These are phyloP conservation scores for Trichosporon sp. DNA, from an alignment of 1,284 basidiomycete species.

Conservation along the genomic window DNA sequence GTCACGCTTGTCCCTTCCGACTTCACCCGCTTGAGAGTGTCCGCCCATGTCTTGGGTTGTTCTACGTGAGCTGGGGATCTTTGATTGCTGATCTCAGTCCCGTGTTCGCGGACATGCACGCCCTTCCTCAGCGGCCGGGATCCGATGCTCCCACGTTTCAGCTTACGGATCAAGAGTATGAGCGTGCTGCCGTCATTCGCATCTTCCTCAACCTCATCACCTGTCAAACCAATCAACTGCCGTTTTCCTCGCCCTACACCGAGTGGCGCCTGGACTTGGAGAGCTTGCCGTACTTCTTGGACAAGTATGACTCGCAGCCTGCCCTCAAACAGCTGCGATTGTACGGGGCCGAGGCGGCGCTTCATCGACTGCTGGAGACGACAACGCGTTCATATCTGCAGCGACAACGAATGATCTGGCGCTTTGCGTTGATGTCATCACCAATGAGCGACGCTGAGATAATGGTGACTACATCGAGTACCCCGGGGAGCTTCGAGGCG, in stretches of 20 bases:
- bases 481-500: not conserved
- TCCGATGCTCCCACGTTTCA: not conserved
- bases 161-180: not conserved
- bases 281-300: not conserved
- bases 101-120: not conserved
- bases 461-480: not conserved
- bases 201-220: not conserved
- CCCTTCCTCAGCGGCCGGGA: not conserved
- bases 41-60: conserved; percentile 3
- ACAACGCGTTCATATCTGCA: not conserved
- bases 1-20: conserved; percentile 23
- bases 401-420: not conserved
- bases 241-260: not conserved
- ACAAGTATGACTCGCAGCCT: not conserved
- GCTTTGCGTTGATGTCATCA: not conserved
- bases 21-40: conserved; percentile 22
- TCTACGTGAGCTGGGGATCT: not conserved
- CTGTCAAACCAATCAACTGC: not conserved
- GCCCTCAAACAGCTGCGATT: not conserved
- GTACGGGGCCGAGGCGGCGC: not conserved
- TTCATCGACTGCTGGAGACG: not conserved
- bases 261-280: not conserved
- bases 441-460: not conserved
- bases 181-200: not conserved
- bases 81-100: not conserved